These are phyloP conservation scores for Magnusiomyces suaveolens DNA, from an alignment of 1,139 yeast species.

Conservation along the genomic window DNA sequence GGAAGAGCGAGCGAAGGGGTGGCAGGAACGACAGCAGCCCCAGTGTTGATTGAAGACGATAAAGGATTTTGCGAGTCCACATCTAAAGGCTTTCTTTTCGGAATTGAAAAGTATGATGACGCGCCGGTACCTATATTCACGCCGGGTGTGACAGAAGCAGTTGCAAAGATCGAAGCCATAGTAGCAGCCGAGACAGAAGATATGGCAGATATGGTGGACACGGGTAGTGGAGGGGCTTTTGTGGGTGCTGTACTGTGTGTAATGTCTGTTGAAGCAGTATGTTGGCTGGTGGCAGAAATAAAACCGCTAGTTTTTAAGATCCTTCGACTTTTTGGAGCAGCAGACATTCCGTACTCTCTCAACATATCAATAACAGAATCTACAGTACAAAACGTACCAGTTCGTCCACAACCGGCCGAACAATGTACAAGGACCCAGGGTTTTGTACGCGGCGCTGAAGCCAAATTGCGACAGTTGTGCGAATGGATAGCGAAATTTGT, in stretches of 20 bases:
- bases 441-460: constrained; percentile 28
- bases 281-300: not conserved
- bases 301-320: not conserved
- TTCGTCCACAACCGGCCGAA: constrained; percentile 88
- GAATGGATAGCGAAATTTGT: not conserved
- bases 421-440: constrained; percentile 57
- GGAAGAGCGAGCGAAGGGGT: not conserved
- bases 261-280: not conserved
- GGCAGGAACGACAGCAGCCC: not conserved
- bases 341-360: constrained; percentile 16
- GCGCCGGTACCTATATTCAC: not conserved
- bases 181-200: not conserved
- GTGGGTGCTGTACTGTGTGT: not conserved
- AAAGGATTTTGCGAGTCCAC: not conserved
- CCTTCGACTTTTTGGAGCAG: not conserved
- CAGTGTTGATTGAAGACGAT: not conserved
- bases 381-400: constrained; percentile 74
- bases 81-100: not conserved
- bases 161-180: not conserved
- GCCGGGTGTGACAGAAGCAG: not conserved
- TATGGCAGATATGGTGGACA: not conserved
- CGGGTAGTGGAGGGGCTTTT: not conserved
- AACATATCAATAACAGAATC: constrained; percentile 52
- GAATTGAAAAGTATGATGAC: not conserved
- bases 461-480: not conserved